A percentile compares a stretch with the other conserved stretches of the same genome.
Conservation (phyloP, 1,284 basidiomycete genomes). For the Leccinum ponderosum region DNA sequence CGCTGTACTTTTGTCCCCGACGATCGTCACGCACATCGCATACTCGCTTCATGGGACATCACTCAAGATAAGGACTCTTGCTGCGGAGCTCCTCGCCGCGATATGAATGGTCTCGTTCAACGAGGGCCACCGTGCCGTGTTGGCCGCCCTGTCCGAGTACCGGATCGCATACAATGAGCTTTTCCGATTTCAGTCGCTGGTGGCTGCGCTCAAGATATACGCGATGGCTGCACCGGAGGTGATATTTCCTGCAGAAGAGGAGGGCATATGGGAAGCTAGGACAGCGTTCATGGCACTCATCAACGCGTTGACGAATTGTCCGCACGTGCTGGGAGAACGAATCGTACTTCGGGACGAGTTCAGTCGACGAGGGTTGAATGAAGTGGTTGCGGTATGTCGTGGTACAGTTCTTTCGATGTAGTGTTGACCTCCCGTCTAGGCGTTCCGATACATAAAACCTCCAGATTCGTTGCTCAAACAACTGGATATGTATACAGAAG, state of each 20-base stretch:
- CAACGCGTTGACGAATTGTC: slow-evolving; percentile 80
- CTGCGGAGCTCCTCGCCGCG: slow-evolving; percentile 81
- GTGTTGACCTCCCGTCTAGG: slow-evolving; percentile 40
- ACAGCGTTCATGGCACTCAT: slow-evolving; percentile 76
- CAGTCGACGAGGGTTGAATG: slow-evolving; percentile 76
- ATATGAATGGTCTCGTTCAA: slow-evolving; percentile 75
- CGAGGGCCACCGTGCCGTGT: slow-evolving; percentile 74
- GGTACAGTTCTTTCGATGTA: not conserved
- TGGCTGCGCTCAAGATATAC: slow-evolving; percentile 60
- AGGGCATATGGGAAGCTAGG: slow-evolving; percentile 81
- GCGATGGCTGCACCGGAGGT: slow-evolving; percentile 37
- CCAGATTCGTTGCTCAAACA: slow-evolving; percentile 74
- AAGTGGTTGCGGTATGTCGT: slow-evolving; percentile 73
- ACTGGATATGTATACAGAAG: slow-evolving; percentile 80
- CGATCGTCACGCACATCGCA: slow-evolving; percentile 71
- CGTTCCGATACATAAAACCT: slow-evolving; percentile 72
- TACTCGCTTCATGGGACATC: slow-evolving; percentile 70
- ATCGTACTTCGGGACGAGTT: slow-evolving; percentile 82
- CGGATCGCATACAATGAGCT: slow-evolving; percentile 68
- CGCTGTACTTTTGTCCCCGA: slow-evolving; percentile 64
- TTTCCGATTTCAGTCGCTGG: slow-evolving; percentile 80
- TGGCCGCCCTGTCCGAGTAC: slow-evolving; percentile 81
- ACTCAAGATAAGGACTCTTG: slow-evolving; percentile 70
- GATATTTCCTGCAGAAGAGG: slow-evolving; percentile 50
- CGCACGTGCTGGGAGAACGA: slow-evolving; percentile 77